phyloP scores from a whole-genome alignment of 495 filamentous ascomycete species.

The Tuber indicum region DNA sequence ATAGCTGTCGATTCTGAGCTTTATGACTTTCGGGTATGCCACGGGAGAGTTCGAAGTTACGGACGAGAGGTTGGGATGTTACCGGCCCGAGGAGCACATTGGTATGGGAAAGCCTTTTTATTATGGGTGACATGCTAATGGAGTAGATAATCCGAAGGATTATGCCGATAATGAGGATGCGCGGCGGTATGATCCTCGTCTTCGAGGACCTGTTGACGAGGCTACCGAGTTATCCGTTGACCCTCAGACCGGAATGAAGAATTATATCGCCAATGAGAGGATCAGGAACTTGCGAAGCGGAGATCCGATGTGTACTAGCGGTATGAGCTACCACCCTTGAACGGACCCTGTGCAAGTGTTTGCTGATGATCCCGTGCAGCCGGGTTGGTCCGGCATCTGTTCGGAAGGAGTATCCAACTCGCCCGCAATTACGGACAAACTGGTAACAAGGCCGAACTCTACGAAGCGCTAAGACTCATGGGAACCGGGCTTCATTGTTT shows the following conservation, averaged over 20 bases:
- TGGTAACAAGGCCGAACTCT: conserved; percentile 62
- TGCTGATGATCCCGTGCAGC: conserved; percentile 43
- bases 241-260: conserved; percentile 72
- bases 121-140: not conserved
- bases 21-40: conserved; percentile 69
- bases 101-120: conserved; percentile 39
- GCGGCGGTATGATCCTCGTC: conserved; percentile 66
- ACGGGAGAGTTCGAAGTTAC: conserved; percentile 90
- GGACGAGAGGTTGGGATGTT: conserved; percentile 76
- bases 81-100: conserved; percentile 81
- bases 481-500: conserved; percentile 84
- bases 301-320: conserved; percentile 34
- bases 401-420: conserved; percentile 63
- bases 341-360: not conserved
- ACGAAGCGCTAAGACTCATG: conserved; percentile 76
- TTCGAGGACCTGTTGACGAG: conserved; percentile 78
- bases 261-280: conserved; percentile 80
- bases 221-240: conserved; percentile 69
- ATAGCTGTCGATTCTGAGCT: conserved; percentile 52
- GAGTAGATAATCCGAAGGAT: conserved; percentile 60
- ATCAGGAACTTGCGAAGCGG: conserved; percentile 63
- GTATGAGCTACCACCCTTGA: conserved; percentile 13
- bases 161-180: conserved; percentile 85
- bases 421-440: conserved; percentile 61
- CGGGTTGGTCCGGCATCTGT: conserved; percentile 62